Percentiles rank a stretch among this genome's conserved stretches.
These are phyloP conservation scores for Microsporum canis DNA, from an alignment of 2,329 filamentous ascomycete species.

Conservation along the genomic window DNA sequence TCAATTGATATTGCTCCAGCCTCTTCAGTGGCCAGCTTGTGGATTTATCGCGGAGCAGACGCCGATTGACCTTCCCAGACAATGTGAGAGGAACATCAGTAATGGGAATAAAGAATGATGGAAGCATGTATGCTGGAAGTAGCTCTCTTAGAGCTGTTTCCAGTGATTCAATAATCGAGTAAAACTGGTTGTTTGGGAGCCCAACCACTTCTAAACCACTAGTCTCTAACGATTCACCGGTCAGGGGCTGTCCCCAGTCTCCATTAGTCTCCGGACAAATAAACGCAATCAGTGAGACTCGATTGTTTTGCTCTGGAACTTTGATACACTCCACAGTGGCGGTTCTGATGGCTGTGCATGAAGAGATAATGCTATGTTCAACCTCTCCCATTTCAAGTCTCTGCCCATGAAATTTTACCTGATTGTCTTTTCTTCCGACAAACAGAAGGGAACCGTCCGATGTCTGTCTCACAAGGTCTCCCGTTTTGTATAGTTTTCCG, in stretches of 20 bases:
- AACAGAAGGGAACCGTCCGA: background rate
- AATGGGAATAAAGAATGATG: background rate
- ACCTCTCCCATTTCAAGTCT: conserved; percentile 45
- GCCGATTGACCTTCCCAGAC: conserved; percentile 28
- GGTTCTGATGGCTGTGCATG: background rate
- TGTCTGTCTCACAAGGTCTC: conserved; percentile 6
- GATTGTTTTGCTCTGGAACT: background rate
- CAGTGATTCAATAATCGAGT: background rate
- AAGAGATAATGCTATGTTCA: conserved; percentile 11
- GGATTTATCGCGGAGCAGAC: background rate
- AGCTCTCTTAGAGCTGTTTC: background rate
- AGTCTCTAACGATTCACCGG: background rate
- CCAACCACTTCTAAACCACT: background rate
- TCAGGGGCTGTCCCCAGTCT: background rate
- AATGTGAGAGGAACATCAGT: background rate
- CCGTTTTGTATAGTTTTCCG: background rate
- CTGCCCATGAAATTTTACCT: conserved; percentile 50
- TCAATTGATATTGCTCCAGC: background rate
- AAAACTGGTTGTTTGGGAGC: background rate
- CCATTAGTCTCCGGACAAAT: background rate
- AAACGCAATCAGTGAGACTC: background rate
- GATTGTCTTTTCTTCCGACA: conserved; percentile 47
- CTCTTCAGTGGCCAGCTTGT: background rate
- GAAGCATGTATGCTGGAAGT: background rate
- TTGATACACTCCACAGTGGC: background rate